These are phyloP conservation scores for Beta macrorhiza DNA, from an alignment of 179 eudicot genomes.

Conservation along the genomic window DNA sequence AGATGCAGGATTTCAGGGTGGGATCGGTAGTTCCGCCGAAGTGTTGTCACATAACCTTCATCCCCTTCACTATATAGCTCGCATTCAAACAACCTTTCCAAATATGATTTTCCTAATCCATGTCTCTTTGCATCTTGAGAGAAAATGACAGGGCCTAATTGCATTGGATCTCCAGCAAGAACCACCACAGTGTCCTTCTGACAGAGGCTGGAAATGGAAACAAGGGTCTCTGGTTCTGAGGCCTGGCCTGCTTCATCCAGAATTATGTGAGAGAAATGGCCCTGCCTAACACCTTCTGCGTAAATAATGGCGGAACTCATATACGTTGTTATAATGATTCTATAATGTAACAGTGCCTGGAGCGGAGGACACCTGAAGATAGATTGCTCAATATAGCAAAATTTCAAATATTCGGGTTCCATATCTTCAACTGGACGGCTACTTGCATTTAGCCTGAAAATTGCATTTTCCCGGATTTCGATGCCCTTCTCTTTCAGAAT, in stretches of 20 bases:
- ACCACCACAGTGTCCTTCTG: constrained; percentile 54
- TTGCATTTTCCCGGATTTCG: constrained; percentile 39
- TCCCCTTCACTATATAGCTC: constrained; percentile 46
- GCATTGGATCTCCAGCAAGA: constrained; percentile 94
- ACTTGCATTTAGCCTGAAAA: constrained; percentile 79
- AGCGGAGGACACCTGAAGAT: constrained; percentile 56
- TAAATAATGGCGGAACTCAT: constrained; percentile 63
- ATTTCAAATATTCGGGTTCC: constrained; percentile 41
- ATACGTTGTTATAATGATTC: constrained; percentile 75
- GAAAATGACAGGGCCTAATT: constrained; percentile 80
- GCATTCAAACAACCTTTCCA: constrained; percentile 68
- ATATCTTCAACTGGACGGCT: constrained; percentile 71
- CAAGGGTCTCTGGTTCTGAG: constrained; percentile 95
- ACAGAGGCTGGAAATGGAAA: constrained; percentile 71
- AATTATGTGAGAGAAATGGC: constrained; percentile 81
- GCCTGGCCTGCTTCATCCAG: constrained; percentile 98
- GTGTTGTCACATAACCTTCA: constrained; percentile 61
- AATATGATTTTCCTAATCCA: constrained; percentile 71
- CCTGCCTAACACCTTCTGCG: constrained; percentile 57
- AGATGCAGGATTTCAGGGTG: constrained; percentile 71
- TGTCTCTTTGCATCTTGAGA: constrained; percentile 57
- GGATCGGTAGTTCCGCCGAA: constrained; percentile 71
- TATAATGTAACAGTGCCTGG: constrained; percentile 34
- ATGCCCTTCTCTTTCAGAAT: constrained; percentile 34
- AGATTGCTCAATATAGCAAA: constrained; percentile 51